phyloP scores from a whole-genome alignment of 139 green algal species.

The Astrephomene gubernaculifera region DNA sequence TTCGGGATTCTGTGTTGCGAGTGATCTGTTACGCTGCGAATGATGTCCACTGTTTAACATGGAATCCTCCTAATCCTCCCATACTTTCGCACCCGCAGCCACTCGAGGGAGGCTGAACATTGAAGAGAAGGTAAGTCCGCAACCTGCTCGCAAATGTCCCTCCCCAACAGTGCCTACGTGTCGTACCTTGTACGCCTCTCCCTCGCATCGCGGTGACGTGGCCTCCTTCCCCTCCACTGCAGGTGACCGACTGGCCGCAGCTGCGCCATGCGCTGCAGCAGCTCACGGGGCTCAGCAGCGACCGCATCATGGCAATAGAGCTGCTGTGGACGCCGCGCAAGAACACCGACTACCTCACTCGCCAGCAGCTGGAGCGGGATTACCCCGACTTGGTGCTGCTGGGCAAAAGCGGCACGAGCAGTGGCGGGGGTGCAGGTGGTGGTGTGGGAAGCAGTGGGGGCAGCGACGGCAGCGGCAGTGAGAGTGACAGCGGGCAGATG shows the following conservation, averaged over 20 bases:
- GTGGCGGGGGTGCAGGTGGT: too few species aligned
- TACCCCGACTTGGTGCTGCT: slow-evolving; percentile 40
- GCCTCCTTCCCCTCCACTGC: too few species aligned
- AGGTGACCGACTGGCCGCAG: slow-evolving; percentile 22
- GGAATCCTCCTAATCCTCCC: too few species aligned
- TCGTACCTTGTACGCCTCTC: too few species aligned
- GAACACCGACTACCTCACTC: slow-evolving; percentile 42
- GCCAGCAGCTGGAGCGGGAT: slow-evolving; percentile 38
- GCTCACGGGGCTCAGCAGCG: slow-evolving; percentile 34
- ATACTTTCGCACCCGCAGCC: neutral
- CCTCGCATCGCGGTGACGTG: too few species aligned
- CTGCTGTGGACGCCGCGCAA: slow-evolving; percentile 43
- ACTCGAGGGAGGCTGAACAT: slow-evolving; percentile 6
- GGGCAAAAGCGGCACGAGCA: neutral
- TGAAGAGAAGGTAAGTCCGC: neutral
- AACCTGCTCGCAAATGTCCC: neutral
- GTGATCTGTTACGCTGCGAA: too few species aligned
- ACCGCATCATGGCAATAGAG: slow-evolving; percentile 47
- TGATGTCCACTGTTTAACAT: too few species aligned
- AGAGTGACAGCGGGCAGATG: too few species aligned
- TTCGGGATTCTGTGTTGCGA: too few species aligned
- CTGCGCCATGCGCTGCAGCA: slow-evolving; percentile 22
- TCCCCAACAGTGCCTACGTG: too few species aligned
- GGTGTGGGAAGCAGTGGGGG: too few species aligned
- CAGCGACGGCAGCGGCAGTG: too few species aligned